Conservation (phyloP, 148 eudicot species). For the Bassia scoparia region DNA sequence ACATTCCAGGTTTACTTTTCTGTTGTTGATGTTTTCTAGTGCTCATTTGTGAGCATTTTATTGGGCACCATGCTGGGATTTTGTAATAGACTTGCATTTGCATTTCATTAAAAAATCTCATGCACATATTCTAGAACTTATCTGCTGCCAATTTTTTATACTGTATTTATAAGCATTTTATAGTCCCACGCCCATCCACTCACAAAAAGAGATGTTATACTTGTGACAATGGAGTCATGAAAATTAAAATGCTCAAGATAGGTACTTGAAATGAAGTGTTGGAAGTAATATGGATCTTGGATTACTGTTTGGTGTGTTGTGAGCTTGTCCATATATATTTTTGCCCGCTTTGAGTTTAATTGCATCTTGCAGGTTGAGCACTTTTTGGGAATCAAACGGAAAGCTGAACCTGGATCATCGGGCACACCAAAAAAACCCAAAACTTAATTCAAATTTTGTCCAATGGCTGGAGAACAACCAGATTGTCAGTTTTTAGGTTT, state of each 20-base stretch:
- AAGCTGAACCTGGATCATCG: constrained; percentile 45
- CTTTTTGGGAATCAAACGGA: constrained; percentile 87
- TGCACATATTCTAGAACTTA: no score
- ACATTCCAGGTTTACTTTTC: neutral
- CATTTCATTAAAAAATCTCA: no score
- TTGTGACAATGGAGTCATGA: neutral
- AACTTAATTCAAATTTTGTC: constrained; percentile 17
- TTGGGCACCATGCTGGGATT: neutral
- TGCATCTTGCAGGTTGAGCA: constrained; percentile 69
- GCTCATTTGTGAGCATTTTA: neutral
- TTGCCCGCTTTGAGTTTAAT: neutral
- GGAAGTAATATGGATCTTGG: neutral
- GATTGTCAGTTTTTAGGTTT: neutral
- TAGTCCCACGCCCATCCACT: no score
- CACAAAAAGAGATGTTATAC: neutral
- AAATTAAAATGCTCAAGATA: neutral
- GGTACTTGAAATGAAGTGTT: neutral
- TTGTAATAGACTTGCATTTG: neutral
- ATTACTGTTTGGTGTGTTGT: neutral
- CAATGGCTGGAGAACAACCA: neutral
- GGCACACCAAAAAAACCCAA: constrained; percentile 60
- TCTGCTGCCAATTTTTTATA: no score
- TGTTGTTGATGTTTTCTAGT: neutral
- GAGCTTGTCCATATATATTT: neutral
- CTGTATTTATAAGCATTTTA: no score